These are phyloP conservation scores for Quercus rubra DNA, from an alignment of 306 rosid genomes.

Conservation along the genomic window DNA sequence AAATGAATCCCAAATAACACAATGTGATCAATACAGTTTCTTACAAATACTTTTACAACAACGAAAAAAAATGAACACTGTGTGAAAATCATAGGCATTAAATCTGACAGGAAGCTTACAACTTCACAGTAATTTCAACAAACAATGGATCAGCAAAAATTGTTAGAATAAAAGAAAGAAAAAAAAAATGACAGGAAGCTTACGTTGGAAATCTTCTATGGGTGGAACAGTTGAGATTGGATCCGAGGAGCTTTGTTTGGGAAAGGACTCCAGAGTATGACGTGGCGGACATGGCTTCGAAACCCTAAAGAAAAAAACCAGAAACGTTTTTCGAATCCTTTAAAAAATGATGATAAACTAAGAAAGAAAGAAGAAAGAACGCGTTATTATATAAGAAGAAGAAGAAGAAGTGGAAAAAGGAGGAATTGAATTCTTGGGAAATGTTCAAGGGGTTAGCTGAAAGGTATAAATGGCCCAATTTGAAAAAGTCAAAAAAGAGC, in stretches of 20 bases:
- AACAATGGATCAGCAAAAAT: neutral
- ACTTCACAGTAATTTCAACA: too few relatives aligned
- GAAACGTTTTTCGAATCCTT: neutral
- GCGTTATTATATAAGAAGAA: neutral
- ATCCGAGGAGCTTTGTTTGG: conserved; percentile 13
- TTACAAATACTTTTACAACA: neutral
- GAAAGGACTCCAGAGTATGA: conserved; percentile 34
- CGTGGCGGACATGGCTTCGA: conserved; percentile 37
- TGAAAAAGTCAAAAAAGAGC: neutral
- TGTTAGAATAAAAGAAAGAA: too few relatives aligned
- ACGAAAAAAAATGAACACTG: neutral
- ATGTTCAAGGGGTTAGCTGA: neutral
- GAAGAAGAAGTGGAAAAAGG: neutral
- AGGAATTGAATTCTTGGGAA: neutral
- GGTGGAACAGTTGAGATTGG: conserved; percentile 24
- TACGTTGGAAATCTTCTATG: conserved; percentile 31
- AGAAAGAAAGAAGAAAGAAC: neutral
- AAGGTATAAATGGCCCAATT: neutral
- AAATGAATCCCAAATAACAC: neutral
- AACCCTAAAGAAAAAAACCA: neutral
- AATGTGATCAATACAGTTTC: neutral
- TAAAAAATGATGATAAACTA: neutral
- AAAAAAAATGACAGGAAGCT: conserved; percentile 6
- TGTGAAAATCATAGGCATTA: too few relatives aligned
- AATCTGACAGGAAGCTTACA: too few relatives aligned